Conservation (phyloP, 306 rosid genomes). For the Ormosia emarginata region DNA sequence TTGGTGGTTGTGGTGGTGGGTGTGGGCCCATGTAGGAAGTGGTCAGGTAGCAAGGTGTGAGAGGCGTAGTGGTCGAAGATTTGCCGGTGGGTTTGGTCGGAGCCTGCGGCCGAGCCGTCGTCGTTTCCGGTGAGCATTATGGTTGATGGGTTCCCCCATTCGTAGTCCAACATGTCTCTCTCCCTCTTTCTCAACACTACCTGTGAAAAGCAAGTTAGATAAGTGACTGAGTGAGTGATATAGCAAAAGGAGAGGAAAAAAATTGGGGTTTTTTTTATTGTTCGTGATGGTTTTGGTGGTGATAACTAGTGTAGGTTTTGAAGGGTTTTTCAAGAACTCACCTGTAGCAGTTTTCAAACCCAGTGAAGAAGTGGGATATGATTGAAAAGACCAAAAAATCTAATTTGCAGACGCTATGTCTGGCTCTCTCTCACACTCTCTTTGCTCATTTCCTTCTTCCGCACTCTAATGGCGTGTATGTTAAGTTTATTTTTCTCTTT, state of each 20-base stretch:
- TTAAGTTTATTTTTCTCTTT: conserved; percentile 31
- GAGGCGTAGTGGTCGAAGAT: conserved; percentile 57
- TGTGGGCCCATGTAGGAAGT: conserved; percentile 27
- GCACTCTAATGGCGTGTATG: conserved; percentile 43
- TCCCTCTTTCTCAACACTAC: background rate
- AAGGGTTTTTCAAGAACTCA: background rate
- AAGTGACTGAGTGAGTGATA: background rate
- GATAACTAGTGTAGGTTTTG: background rate
- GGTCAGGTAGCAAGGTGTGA: conserved; percentile 41
- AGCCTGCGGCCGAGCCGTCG: conserved; percentile 24
- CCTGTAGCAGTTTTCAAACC: conserved; percentile 25
- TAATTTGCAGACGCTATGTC: conserved; percentile 20
- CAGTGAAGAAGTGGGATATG: conserved; percentile 24
- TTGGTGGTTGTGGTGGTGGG: background rate
- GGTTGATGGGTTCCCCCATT: conserved; percentile 77
- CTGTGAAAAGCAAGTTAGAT: background rate
- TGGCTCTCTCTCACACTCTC: background rate
- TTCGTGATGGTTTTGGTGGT: background rate
- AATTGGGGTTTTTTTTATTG: background rate
- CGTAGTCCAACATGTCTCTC: conserved; percentile 74
- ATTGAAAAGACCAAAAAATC: conserved; percentile 23
- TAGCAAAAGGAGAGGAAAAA: background rate
- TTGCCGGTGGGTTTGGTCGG: conserved; percentile 63
- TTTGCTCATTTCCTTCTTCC: background rate
- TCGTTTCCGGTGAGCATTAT: conserved; percentile 65